These are phyloP conservation scores for Aspergillus heteromorphus DNA, from an alignment of 495 filamentous ascomycete genomes.

Conservation along the genomic window DNA sequence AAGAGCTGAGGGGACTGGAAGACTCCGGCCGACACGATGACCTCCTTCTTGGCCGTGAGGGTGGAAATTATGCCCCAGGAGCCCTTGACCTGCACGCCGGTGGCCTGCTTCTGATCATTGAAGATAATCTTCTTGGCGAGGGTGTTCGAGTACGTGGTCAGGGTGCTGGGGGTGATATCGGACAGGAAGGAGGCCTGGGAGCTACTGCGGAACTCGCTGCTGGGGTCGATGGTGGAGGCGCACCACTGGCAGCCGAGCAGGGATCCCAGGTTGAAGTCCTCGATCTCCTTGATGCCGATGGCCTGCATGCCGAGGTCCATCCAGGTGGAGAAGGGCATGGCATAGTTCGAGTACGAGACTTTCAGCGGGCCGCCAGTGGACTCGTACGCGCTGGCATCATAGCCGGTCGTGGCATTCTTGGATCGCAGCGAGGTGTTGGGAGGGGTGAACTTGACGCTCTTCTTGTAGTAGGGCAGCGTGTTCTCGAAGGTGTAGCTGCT, in stretches of 20 bases:
- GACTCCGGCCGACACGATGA: slow-evolving; percentile 50
- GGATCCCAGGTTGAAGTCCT: slow-evolving; percentile 37
- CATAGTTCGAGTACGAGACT: slow-evolving; percentile 49
- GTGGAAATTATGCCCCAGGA: slow-evolving; percentile 9
- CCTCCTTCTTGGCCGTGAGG: slow-evolving; percentile 41
- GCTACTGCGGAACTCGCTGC: slow-evolving; percentile 27
- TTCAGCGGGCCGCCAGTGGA: slow-evolving; percentile 38
- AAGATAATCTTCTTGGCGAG: slow-evolving; percentile 26
- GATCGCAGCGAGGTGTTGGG: slow-evolving; percentile 32
- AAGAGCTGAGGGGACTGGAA: slow-evolving; percentile 31
- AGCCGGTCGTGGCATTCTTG: slow-evolving; percentile 40
- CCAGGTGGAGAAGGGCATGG: slow-evolving; percentile 38
- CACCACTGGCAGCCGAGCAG: slow-evolving; percentile 36
- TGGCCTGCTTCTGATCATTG: slow-evolving; percentile 15
- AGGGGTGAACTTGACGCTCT: slow-evolving; percentile 45
- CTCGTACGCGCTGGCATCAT: slow-evolving; percentile 31
- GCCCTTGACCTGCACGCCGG: slow-evolving; percentile 17
- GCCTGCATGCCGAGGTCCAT: slow-evolving; percentile 27
- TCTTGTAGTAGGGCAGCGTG: slow-evolving; percentile 51
- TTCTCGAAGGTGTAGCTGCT: slow-evolving; percentile 47
- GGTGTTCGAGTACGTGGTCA: slow-evolving; percentile 17
- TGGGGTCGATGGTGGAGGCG: slow-evolving; percentile 31
- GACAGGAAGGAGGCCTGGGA: slow-evolving; percentile 32
- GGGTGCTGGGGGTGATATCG: slow-evolving; percentile 3
- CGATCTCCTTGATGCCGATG: slow-evolving; percentile 32